Percentiles rank a stretch among this genome's conserved stretches.
phyloP scores from a whole-genome alignment of 257 asterid genomes.

The Solanum tarapatanum region DNA sequence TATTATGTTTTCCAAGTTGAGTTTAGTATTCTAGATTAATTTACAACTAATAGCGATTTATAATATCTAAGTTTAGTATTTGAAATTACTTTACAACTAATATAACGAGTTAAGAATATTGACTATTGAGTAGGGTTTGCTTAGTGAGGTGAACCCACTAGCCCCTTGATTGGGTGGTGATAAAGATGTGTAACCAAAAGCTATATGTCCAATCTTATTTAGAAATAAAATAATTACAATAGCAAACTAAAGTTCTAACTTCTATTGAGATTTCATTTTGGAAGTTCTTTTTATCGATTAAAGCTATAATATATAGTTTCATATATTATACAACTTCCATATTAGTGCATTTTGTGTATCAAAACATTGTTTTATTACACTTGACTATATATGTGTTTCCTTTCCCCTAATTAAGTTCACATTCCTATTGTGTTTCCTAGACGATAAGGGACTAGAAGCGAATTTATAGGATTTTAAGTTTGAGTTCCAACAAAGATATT shows the following conservation, averaged over 20 bases:
- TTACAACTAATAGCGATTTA: neutral
- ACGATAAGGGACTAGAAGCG: neutral
- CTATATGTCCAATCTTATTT: neutral
- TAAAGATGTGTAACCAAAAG: neutral
- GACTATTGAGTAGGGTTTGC: neutral
- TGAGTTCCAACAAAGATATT: too few species aligned
- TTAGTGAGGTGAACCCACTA: neutral
- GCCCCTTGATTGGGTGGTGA: neutral
- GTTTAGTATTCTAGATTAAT: neutral
- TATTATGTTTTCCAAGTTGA: neutral
- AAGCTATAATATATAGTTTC: neutral
- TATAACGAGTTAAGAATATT: neutral
- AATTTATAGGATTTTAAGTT: too few species aligned
- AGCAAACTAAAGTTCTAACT: neutral
- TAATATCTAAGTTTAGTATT: neutral
- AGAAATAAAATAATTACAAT: too few species aligned
- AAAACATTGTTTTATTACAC: neutral
- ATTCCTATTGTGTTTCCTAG: neutral
- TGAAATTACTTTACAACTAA: neutral
- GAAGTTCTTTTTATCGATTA: neutral
- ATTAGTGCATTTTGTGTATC: neutral
- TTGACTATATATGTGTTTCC: neutral
- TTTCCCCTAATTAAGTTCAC: neutral
- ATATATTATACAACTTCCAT: too few species aligned
- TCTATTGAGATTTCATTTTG: neutral